Evolutionary conservation across 192 early-diverging fungal species (phyloP), one percentile per base, ranked within the genome.

Genomic region (Phlyctochytrium planicorne): DNA sequence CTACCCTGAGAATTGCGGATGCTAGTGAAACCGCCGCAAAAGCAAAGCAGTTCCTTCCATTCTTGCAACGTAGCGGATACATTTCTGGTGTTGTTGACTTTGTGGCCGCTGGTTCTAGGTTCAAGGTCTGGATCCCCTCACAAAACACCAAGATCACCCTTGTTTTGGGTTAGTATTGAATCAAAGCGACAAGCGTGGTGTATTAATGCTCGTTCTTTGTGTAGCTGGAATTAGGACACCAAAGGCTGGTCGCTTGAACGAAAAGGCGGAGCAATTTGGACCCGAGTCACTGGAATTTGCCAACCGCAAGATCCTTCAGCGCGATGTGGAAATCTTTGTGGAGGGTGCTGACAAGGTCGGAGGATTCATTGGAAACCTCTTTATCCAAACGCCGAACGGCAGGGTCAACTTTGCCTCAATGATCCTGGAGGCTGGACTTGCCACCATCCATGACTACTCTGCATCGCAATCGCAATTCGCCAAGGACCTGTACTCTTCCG

Each of bases 291-390:
- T 91, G 31, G 86, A 83, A 3, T 89, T 88, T 74, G 81, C 89
- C 2, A 79, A 73, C 35, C 79, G 80, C 34, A 72, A 74, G 33
- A 77, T 79, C 66, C 83, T 97, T 67, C 97, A 99, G 80, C 91
- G 94, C 60, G 94, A 99, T 72, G 92, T 94, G 10, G 93, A 99
- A 69, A 80, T 95, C 52, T 88, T 90, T 60, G 79, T 97, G 31
- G 97, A 97, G 69, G 83, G 85, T 16, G 74, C 89, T 20, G 97
- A 99, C 74, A 95, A 95, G 80, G 86, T 86, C 34, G 95, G 97
- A 33, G 91, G 88, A 1, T 99, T 97, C 63, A 91, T 97, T 65
- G 95, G 95, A 16, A 78, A 87, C n/a, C 69, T 99, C 69, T 94
- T 88, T 24, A 53, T 82, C 33, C 69, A 72, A 1, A 34, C 53